phyloP scores from a whole-genome alignment of 2,329 filamentous ascomycete species.

The Fusarium sp. region DNA sequence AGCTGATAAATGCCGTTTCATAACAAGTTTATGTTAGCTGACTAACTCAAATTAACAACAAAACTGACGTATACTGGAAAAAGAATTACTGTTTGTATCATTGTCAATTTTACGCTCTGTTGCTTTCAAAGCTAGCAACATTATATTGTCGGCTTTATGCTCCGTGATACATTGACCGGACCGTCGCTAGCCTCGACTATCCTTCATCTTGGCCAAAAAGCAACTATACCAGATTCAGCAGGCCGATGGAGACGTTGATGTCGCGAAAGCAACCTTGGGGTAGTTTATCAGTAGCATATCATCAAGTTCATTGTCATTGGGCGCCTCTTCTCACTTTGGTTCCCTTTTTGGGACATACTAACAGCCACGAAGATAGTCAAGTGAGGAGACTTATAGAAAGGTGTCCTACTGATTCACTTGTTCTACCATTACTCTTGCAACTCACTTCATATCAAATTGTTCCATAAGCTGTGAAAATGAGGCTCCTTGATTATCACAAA shows the following conservation, averaged over 20 bases:
- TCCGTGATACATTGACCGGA: neutral
- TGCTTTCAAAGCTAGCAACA: neutral
- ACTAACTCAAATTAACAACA: neutral
- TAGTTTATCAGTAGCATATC: conserved; percentile 10
- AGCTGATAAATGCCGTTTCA: neutral
- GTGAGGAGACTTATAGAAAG: conserved; percentile 15
- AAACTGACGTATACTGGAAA: too few relatives aligned
- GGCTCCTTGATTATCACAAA: neutral
- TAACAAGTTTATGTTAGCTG: neutral
- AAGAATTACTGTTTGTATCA: too few relatives aligned
- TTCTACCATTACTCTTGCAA: too few relatives aligned
- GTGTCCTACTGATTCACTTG: neutral
- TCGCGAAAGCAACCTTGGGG: neutral
- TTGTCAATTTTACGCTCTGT: too few relatives aligned
- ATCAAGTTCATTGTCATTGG: conserved; percentile 15
- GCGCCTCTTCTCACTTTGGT: conserved; percentile 4
- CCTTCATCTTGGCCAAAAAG: neutral
- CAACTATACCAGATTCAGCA: conserved; percentile 28
- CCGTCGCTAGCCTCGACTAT: conserved; percentile 18
- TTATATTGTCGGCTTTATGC: neutral
- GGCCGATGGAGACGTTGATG: conserved; percentile 36
- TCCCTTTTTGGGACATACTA: conserved; percentile 7
- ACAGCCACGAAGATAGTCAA: neutral
- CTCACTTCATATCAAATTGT: neutral
- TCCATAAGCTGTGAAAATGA: neutral